Evolutionary conservation across 2,329 filamentous ascomycete genomes (phyloP), one percentile per base, ranked within the genome.

Genomic region (Fusarium goolgardi): DNA sequence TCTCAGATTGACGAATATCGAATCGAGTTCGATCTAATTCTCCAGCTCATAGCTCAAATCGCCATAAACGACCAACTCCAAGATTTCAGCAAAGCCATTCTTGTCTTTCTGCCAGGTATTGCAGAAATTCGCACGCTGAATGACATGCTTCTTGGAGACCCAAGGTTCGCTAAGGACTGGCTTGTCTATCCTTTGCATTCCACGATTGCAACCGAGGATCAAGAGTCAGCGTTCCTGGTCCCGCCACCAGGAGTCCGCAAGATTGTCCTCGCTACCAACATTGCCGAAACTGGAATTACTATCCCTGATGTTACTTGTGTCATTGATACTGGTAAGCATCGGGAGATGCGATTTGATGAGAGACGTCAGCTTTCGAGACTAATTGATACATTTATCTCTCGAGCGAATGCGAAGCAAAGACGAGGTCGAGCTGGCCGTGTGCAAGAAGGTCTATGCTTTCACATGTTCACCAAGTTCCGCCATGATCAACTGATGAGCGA

Each of bases 261-360:
- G 81, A 96, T 99, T 67, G 95, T 99, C 3, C 86, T 99, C 55
- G 94, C 96, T 3, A 99, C 96, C 16, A 99, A 99, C 75, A 99
- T 99, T 77, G 96, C 96, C 6, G 96, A 99, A 78, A 99, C 96
- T 1, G 96, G 96, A 82, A 97, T 99, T 75, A 99, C 96, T 0
- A 99, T 99, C 69, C 96, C 96, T 2, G 96, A 99, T 76, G 93
- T 99, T 31, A 98, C 96, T 1, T 97, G 94, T 72, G 96, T 99
- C 45, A 91, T 99, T 60, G 96, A 99, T 78, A 94, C 94, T 1
- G 96, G 96, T 58, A 98, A 97, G 78, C 95, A 98, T 79, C 94
- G 96, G 70, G 95, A 97, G 78, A 97, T 97, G 95, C 86, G 95
- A 29, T 98, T 97, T 73, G 95, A 99, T 75, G 96, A 99, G 80